Percentiles rank a stretch among this genome's conserved stretches.
Conservation (phyloP, 2,329 filamentous ascomycete species). For the Sporothrix curviconia region DNA sequence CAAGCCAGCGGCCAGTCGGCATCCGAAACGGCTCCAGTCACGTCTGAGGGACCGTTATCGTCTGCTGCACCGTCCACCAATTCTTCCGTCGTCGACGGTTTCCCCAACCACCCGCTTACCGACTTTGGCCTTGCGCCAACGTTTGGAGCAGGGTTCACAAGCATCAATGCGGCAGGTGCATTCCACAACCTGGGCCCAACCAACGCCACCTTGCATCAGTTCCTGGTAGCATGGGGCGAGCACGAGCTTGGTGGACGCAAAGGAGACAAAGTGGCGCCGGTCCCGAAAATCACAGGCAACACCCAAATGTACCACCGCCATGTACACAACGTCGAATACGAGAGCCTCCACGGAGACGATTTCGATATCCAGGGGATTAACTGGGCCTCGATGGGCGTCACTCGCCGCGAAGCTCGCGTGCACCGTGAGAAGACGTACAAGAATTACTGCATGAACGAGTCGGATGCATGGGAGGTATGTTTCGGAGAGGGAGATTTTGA, state of each 20-base stretch:
- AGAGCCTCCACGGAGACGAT: conserved; percentile 47
- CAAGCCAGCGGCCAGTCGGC: too few species aligned
- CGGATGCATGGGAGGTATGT: conserved; percentile 45
- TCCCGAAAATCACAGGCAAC: neutral
- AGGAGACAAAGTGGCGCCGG: too few species aligned
- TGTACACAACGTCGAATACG: conserved; percentile 29
- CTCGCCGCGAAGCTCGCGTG: conserved; percentile 41
- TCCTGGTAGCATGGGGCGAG: neutral
- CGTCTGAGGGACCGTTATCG: too few species aligned
- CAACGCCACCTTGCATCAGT: neutral
- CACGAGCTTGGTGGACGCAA: too few species aligned
- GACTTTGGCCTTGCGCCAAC: too few species aligned
- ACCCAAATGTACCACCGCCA: neutral
- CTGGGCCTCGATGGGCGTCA: conserved; percentile 48
- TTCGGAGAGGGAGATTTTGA: neutral
- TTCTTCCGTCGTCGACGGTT: too few species aligned
- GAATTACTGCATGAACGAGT: conserved; percentile 48
- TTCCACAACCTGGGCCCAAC: neutral
- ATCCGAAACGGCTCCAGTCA: too few species aligned
- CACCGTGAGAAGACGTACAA: conserved; percentile 43
- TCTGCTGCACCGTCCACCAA: too few species aligned
- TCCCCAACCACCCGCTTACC: too few species aligned
- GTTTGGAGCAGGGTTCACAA: too few species aligned
- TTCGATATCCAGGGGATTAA: conserved; percentile 56
- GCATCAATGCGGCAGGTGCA: too few species aligned